Evolutionary conservation across 2,329 filamentous ascomycete genomes (phyloP), one percentile per base, ranked within the genome.

Genomic region (Fusarium sp.): DNA sequence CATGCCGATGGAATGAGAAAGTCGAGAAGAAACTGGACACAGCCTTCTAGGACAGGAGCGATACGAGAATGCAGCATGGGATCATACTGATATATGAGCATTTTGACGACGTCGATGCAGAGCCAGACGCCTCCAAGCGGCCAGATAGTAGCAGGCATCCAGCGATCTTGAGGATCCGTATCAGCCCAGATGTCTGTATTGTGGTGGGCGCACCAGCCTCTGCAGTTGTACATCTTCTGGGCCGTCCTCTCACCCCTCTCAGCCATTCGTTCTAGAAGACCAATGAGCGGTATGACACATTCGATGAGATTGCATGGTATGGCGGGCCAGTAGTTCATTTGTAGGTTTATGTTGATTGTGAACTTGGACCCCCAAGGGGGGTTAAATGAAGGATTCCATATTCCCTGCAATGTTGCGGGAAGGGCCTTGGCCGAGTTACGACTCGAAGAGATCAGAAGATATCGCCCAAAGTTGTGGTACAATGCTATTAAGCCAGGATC

Each of bases 311-410:
- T 78, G 6, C 75, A 77, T 5, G 74, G 57, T 8, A 76, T 72
- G 3, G 74, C 75, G 1, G 76, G 77, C 84, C 84, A 86, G 68
- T 86, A 86, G 65, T 86, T 86, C 84, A 86, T 86, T 70, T 86
- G 80, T 0, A 80, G 75, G 41, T 86, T 86, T 71, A 86, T 84
- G 63, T 86, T 85, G 67, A 85, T 83, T 1, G 84, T 86, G 57
- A 81, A 84, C 63, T 83, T 85, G 24, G 77, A 80, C 6, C 83
- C 83, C 84, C 84, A 85, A 0, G 81, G 74, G 1, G 76, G 75
- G 1, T 65, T 68, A 15, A 72, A 74, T 0, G 76, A 74, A 12
- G 75, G 71, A 24, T 79, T 79, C 78, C 77, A 80, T 26, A 80
- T 75, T 0, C 77, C 78, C n/a, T 80, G 78, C 1, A 80, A 61